Conservation (phyloP, 306 rosid species). For the Cyclanthera cordifolia region DNA sequence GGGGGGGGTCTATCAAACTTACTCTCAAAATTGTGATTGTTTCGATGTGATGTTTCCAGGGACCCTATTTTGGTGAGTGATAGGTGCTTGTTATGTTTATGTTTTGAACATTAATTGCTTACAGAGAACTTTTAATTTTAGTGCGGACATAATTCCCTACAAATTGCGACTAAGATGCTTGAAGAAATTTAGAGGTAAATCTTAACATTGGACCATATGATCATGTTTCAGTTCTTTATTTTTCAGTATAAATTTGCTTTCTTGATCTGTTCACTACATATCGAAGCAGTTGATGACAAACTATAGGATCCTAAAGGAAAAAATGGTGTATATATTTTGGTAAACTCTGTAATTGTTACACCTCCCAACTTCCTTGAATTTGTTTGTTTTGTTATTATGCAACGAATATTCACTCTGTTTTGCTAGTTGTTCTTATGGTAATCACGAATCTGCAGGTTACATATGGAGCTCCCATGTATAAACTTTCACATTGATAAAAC, state of each 20-base stretch:
- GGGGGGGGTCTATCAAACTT: too few relatives aligned
- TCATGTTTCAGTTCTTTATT: slow-evolving; percentile 13
- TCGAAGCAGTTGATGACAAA: slow-evolving; percentile 89
- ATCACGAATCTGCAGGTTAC: slow-evolving; percentile 47
- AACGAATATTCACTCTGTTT: slow-evolving; percentile 8
- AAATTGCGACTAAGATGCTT: slow-evolving; percentile 67
- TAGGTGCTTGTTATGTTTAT: slow-evolving; percentile 14
- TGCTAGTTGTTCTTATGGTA: slow-evolving; percentile 14
- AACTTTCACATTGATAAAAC: slow-evolving; percentile 60
- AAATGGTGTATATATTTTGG: slow-evolving; percentile 80
- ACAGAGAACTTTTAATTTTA: slow-evolving; percentile 25
- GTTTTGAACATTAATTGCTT: slow-evolving; percentile 12
- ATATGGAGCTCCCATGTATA: slow-evolving; percentile 75
- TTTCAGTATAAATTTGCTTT: slow-evolving; percentile 29
- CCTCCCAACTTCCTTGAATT: neutral
- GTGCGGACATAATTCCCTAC: slow-evolving; percentile 67
- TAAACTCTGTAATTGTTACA: slow-evolving; percentile 23
- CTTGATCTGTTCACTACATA: slow-evolving; percentile 71
- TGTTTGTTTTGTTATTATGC: neutral
- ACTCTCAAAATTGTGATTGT: neutral
- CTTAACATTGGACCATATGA: slow-evolving; percentile 22
- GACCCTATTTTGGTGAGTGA: slow-evolving; percentile 72
- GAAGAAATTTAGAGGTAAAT: slow-evolving; percentile 75
- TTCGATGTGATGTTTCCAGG: slow-evolving; percentile 33
- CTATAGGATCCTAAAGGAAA: slow-evolving; percentile 90